Percentiles rank a stretch among this genome's conserved stretches.
Conservation (phyloP, 352 stramenopile genomes). For the Globisporangium polare region DNA sequence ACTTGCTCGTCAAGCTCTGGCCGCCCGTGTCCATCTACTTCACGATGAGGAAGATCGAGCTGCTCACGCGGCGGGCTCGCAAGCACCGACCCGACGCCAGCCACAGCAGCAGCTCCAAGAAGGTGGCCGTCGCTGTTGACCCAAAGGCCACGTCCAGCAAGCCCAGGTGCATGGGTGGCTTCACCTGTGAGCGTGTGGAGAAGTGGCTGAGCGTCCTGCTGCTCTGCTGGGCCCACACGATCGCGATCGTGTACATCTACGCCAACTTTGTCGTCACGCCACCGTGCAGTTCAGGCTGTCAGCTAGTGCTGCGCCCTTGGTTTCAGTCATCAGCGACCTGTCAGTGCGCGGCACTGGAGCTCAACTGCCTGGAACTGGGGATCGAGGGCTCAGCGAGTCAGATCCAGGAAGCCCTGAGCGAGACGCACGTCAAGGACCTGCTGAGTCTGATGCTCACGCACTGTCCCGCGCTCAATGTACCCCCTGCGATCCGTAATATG, state of each 20-base stretch:
- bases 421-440: slow-evolving; percentile 7
- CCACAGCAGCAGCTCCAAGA: too few relatives aligned
- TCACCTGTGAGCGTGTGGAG: background rate
- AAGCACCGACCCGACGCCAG: too few relatives aligned
- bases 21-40: too few relatives aligned
- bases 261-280: background rate
- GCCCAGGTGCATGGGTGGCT: too few relatives aligned
- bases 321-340: slow-evolving; percentile 2
- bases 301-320: slow-evolving; percentile 11
- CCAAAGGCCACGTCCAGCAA: too few relatives aligned
- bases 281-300: background rate
- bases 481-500: slow-evolving; percentile 4
- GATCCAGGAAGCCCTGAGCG: slow-evolving; percentile 1
- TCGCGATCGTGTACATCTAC: background rate
- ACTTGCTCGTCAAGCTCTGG: too few relatives aligned
- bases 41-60: too few relatives aligned
- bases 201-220: slow-evolving; percentile 3
- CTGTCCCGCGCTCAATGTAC: slow-evolving; percentile 15
- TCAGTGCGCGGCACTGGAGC: slow-evolving; percentile 6
- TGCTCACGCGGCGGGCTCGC: too few relatives aligned
- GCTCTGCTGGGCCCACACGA: background rate
- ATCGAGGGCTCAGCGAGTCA: slow-evolving; percentile 6
- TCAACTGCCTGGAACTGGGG: slow-evolving; percentile 15
- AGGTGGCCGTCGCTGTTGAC: too few relatives aligned
- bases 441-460: slow-evolving; percentile 17